phyloP scores from a whole-genome alignment of 805 yeast genomes.

The Candida suzukii region DNA sequence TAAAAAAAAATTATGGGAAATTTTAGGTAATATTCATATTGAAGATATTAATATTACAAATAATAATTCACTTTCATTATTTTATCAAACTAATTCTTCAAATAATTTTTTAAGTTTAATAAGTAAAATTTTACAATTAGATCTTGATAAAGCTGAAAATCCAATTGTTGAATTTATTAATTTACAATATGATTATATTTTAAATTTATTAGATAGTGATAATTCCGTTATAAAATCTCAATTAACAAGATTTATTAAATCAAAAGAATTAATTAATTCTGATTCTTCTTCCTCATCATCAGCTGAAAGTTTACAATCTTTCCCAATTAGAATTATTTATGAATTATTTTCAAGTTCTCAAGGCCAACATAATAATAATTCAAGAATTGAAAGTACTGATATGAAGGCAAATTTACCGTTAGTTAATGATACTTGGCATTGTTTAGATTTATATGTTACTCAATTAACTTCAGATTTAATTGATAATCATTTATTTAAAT shows the following conservation, averaged over 20 bases:
- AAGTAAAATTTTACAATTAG: constrained; percentile 53
- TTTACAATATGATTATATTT: constrained; percentile 36
- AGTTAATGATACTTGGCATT: constrained; percentile 55
- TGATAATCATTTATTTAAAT: constrained; percentile 34
- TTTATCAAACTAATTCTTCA: constrained; percentile 7
- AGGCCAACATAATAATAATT: constrained; percentile 19
- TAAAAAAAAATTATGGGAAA: constrained; percentile 45
- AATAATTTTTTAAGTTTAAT: constrained; percentile 37
- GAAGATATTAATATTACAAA: constrained; percentile 25
- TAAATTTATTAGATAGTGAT: constrained; percentile 24
- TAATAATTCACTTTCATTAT: constrained; percentile 6
- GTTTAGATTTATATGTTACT: constrained; percentile 33
- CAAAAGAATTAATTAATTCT: constrained; percentile 36
- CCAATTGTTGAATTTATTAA: constrained; percentile 61
- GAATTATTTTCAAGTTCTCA: constrained; percentile 17
- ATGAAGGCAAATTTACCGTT: constrained; percentile 41
- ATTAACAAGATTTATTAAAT: constrained; percentile 29
- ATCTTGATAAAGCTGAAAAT: constrained; percentile 45
- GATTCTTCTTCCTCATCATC: constrained; percentile 17
- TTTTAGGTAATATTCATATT: constrained; percentile 29
- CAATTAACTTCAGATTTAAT: constrained; percentile 26
- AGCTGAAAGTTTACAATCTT: constrained; percentile 17
- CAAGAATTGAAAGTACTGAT: constrained; percentile 16
- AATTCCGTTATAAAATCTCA: constrained; percentile 34
- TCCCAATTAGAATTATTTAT: constrained; percentile 20